Conservation (phyloP, 2,329 filamentous ascomycete genomes). For the Didymella lethalis region DNA sequence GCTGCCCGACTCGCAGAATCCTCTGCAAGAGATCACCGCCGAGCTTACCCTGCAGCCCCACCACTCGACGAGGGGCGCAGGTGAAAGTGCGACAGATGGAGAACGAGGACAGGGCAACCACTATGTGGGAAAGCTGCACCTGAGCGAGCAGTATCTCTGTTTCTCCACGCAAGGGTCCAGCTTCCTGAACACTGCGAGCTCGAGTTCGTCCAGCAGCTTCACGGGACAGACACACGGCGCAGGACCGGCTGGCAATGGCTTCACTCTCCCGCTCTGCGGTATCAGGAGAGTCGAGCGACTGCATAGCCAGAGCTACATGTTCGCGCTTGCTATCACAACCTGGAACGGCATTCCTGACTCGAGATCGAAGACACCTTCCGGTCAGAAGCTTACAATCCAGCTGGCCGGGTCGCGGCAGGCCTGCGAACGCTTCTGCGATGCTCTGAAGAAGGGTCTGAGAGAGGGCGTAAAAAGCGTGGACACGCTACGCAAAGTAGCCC, state of each 20-base stretch:
- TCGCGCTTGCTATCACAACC: conserved; percentile 91
- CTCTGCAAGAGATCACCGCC: conserved; percentile 94
- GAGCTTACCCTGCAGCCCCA: conserved; percentile 85
- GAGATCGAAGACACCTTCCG: conserved; percentile 59
- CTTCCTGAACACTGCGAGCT: conserved; percentile 81
- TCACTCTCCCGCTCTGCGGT: conserved; percentile 90
- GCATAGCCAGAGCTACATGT: conserved; percentile 90
- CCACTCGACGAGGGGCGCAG: conserved; percentile 60
- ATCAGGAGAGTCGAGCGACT: conserved; percentile 91
- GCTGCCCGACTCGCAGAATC: conserved; percentile 88
- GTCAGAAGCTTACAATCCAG: conserved; percentile 89
- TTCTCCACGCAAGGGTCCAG: conserved; percentile 94
- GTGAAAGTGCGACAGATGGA: conserved; percentile 55
- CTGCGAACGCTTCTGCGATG: conserved; percentile 96
- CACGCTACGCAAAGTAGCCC: conserved; percentile 79
- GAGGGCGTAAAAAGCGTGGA: conserved; percentile 88
- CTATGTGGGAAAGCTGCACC: conserved; percentile 89
- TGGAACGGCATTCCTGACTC: conserved; percentile 74
- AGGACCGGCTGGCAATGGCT: conserved; percentile 92
- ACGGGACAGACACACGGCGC: conserved; percentile 93
- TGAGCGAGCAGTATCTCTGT: conserved; percentile 94
- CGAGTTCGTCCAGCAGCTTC: conserved; percentile 81
- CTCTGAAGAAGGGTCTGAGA: conserved; percentile 86
- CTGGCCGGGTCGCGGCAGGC: conserved; percentile 86
- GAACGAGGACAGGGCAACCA: conserved; percentile 70